Evolutionary conservation across 2,329 filamentous ascomycete species (phyloP).

Genomic region (Diatrype stigma): DNA sequence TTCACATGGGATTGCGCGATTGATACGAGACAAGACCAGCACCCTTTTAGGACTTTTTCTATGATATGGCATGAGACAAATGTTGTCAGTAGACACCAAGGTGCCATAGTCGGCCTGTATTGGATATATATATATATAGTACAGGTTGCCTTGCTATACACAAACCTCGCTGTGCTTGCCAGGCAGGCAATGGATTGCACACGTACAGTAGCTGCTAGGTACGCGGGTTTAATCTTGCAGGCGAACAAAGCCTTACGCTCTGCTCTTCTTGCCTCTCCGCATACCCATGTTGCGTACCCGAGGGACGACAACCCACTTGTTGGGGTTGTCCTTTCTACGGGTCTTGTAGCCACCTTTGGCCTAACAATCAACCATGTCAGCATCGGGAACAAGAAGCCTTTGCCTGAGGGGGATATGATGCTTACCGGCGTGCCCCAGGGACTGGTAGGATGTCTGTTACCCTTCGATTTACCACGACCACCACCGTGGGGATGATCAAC

Average conservation of each 20-base stretch:
- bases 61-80: not conserved
- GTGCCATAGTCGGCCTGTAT: slow-evolving; percentile 1
- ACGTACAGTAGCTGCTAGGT: slow-evolving; percentile 23
- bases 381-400: slow-evolving; percentile 2
- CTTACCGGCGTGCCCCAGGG: slow-evolving; percentile 94
- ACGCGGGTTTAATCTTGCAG: slow-evolving; percentile 8
- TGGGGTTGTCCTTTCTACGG: slow-evolving; percentile 79
- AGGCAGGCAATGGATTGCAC: slow-evolving; percentile 20
- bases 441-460: slow-evolving; percentile 90
- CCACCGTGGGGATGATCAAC: slow-evolving; percentile 97
- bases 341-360: slow-evolving; percentile 92
- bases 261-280: slow-evolving; percentile 61
- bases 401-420: slow-evolving; percentile 22
- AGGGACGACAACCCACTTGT: slow-evolving; percentile 84
- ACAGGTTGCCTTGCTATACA: slow-evolving; percentile 23
- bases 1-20: too few species aligned
- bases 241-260: slow-evolving; percentile 12
- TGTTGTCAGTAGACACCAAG: not conserved
- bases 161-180: slow-evolving; percentile 15
- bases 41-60: not conserved
- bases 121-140: slow-evolving; percentile 23
- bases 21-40: too few species aligned
- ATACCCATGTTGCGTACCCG: slow-evolving; percentile 88
- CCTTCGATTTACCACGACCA: slow-evolving; percentile 98
- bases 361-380: slow-evolving; percentile 36